phyloP scores from a whole-genome alignment of 2,329 filamentous ascomycete species.

The Sporothrix dimorphospora region DNA sequence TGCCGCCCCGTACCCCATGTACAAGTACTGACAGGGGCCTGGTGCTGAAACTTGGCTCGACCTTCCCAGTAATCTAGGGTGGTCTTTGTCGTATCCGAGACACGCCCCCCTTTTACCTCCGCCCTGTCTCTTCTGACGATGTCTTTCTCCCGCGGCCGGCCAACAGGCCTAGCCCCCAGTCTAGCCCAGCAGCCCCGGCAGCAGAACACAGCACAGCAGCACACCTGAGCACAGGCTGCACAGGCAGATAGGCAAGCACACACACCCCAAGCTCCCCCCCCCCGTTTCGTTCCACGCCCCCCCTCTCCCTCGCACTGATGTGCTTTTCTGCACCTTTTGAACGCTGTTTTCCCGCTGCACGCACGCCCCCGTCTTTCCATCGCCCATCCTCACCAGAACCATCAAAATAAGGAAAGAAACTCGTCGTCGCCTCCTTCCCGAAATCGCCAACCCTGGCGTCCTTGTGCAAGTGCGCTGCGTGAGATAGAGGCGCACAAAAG shows the following conservation, averaged over 20 bases:
- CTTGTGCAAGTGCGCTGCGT: not conserved
- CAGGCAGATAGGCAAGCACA: constrained; percentile 1
- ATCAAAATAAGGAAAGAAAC: not conserved
- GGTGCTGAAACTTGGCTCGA: constrained; percentile 33
- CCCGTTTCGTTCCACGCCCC: constrained; percentile 16
- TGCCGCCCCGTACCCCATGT: constrained; percentile 24
- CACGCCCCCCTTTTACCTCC: constrained; percentile 23
- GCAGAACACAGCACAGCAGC: constrained; percentile 22
- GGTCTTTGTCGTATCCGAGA: constrained; percentile 34
- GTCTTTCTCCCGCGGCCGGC: not conserved
- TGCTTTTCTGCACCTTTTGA: not conserved
- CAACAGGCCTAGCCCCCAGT: not conserved
- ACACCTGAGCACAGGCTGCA: constrained; percentile 23
- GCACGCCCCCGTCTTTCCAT: constrained; percentile 9
- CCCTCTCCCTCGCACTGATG: not conserved
- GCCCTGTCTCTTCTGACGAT: not conserved
- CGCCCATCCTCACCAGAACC: not conserved
- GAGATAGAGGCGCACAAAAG: not conserved
- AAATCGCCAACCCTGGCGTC: not conserved
- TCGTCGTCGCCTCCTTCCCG: not conserved
- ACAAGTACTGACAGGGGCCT: constrained; percentile 26
- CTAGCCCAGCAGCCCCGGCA: not conserved
- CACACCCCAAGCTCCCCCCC: not conserved
- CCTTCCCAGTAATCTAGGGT: constrained; percentile 31
- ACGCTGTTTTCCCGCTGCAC: not conserved